These are phyloP conservation scores for Blastocystis sp. DNA, from an alignment of 352 stramenopile species.

Conservation along the genomic window DNA sequence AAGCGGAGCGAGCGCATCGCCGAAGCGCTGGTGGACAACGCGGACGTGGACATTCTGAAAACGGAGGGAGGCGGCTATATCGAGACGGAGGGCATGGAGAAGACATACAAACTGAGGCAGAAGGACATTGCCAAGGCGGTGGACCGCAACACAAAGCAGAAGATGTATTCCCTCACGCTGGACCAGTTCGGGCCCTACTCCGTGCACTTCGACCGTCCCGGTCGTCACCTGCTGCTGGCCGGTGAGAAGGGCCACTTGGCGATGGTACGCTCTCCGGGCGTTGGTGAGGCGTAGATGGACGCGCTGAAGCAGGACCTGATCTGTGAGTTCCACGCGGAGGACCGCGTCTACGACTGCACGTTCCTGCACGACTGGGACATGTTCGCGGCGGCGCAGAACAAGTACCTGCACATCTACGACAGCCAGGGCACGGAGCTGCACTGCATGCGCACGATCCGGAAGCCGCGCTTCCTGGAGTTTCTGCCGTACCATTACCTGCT, in stretches of 20 bases:
- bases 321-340: conserved; percentile 88
- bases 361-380: conserved; percentile 96
- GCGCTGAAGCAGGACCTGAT: conserved; percentile 75
- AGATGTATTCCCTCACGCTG: conserved; percentile 91
- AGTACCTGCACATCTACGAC: conserved; percentile 98
- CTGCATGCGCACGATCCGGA: conserved; percentile 84
- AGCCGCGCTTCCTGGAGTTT: conserved; percentile 88
- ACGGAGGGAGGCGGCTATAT: conserved; percentile 81
- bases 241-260: conserved; percentile 89
- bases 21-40: conserved; percentile 15
- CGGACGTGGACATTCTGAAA: conserved; percentile 81
- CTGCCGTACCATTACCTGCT: conserved; percentile 97
- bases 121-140: conserved; percentile 81
- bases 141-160: conserved; percentile 86
- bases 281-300: conserved; percentile 70
- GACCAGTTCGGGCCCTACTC: conserved; percentile 86
- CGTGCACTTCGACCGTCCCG: conserved; percentile 89
- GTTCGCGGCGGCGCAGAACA: conserved; percentile 91
- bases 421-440: conserved; percentile 91
- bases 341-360: conserved; percentile 87
- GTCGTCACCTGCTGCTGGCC: conserved; percentile 86
- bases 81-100: conserved; percentile 92
- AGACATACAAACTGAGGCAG: conserved; percentile 91
- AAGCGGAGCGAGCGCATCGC: conserved; percentile 38
- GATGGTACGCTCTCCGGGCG: conserved; percentile 79